Evolutionary conservation across 164 flowering plant species (phyloP).

Genomic region (Warburgia ugandensis): DNA sequence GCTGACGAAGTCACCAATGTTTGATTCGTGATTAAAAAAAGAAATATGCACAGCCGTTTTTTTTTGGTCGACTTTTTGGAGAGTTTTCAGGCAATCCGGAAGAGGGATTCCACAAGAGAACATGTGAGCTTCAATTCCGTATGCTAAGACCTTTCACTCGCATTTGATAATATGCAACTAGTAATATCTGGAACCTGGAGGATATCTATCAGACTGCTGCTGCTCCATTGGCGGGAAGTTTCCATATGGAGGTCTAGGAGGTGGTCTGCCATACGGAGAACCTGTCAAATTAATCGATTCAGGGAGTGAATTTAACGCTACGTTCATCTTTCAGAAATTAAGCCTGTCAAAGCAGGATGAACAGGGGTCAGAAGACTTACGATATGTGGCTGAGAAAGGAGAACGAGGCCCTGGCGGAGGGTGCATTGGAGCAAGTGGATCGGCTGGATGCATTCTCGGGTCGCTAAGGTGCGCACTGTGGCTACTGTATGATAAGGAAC

Average conservation of each 20-base stretch:
- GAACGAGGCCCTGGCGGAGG: slow-evolving; percentile 5
- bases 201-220: slow-evolving; percentile 10
- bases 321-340: not conserved
- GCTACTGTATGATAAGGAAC: slow-evolving; percentile 5
- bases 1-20: no score
- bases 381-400: slow-evolving; percentile 12
- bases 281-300: slow-evolving; percentile 12
- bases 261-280: slow-evolving; percentile 19
- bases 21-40: no score
- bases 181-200: slow-evolving; percentile 18
- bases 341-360: not conserved
- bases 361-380: slow-evolving; percentile 9
- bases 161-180: no score
- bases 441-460: slow-evolving; percentile 2
- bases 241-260: slow-evolving; percentile 7
- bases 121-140: no score
- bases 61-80: no score
- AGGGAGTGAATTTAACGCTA: not conserved
- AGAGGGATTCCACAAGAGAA: no score
- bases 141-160: no score
- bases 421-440: slow-evolving; percentile 16
- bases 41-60: no score
- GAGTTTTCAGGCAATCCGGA: no score
- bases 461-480: slow-evolving; percentile 5
- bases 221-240: not conserved